Conservation (phyloP, 1,139 yeast genomes). For the Hansenula lynferdii region DNA sequence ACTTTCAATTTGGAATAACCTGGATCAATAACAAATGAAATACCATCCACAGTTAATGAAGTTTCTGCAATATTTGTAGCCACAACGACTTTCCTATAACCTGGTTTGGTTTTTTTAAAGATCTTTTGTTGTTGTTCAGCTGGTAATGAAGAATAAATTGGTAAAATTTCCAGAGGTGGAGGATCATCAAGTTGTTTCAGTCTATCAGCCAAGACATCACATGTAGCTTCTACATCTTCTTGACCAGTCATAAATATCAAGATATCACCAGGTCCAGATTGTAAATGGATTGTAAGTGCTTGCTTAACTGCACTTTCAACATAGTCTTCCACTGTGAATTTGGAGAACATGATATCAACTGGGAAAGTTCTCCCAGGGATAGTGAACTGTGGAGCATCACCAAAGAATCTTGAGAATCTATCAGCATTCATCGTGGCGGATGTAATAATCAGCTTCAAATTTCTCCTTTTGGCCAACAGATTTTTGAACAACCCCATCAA, state of each 20-base stretch:
- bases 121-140: slow-evolving; percentile 78
- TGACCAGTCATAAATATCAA: slow-evolving; percentile 96
- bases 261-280: slow-evolving; percentile 72
- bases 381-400: slow-evolving; percentile 79
- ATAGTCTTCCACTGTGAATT: slow-evolving; percentile 65
- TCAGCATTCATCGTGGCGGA: slow-evolving; percentile 94
- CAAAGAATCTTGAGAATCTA: slow-evolving; percentile 73
- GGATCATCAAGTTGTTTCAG: slow-evolving; percentile 48
- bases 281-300: slow-evolving; percentile 69
- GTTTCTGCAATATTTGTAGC: slow-evolving; percentile 98
- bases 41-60: slow-evolving; percentile 89
- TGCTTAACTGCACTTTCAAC: slow-evolving; percentile 87
- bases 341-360: slow-evolving; percentile 68
- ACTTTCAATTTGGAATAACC: slow-evolving; percentile 85
- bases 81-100: slow-evolving; percentile 74
- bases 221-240: slow-evolving; percentile 87
- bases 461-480: slow-evolving; percentile 57
- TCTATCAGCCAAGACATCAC: slow-evolving; percentile 61
- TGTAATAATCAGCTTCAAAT: slow-evolving; percentile 78
- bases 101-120: slow-evolving; percentile 52
- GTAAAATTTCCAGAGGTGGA: slow-evolving; percentile 65
- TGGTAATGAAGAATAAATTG: slow-evolving; percentile 88
- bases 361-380: slow-evolving; percentile 95
- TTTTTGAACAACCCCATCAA: slow-evolving; percentile 71
- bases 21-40: slow-evolving; percentile 78